Percentiles rank a stretch among this genome's conserved stretches.
phyloP scores from a whole-genome alignment of 305 asterid genomes.

The Rubia tinctorum region DNA sequence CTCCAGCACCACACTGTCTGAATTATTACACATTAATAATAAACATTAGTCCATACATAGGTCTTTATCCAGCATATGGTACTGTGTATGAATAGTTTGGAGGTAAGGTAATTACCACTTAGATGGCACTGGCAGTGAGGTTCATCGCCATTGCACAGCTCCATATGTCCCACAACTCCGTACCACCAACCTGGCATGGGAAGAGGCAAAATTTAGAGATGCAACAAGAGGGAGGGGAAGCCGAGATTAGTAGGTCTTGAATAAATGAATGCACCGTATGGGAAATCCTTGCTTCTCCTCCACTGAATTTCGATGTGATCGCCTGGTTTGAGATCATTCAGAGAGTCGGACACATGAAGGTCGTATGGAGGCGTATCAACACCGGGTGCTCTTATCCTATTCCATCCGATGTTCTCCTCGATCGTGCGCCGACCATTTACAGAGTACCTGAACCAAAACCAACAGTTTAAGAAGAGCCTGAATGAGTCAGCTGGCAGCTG shows the following conservation, averaged over 20 bases:
- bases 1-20: conserved; percentile 66
- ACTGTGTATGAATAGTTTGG: not conserved
- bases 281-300: conserved; percentile 73
- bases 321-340: conserved; percentile 63
- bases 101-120: conserved; percentile 38
- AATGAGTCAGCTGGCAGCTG: not conserved
- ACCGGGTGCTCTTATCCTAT: conserved; percentile 63
- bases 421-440: conserved; percentile 57
- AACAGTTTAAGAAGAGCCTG: not conserved
- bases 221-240: not conserved
- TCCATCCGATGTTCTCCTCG: conserved; percentile 78
- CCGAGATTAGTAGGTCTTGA: not conserved
- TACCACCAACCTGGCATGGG: conserved; percentile 95
- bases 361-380: conserved; percentile 52
- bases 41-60: not conserved
- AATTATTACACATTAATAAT: not conserved
- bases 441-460: conserved; percentile 46
- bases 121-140: conserved; percentile 61
- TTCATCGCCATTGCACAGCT: conserved; percentile 54
- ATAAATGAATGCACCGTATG: conserved; percentile 53
- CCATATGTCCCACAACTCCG: conserved; percentile 91
- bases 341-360: conserved; percentile 62
- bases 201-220: conserved; percentile 24
- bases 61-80: not conserved
- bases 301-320: conserved; percentile 95